These are phyloP conservation scores for Zymoseptoria crescenta DNA, from an alignment of 2,329 filamentous ascomycete species.

Conservation along the genomic window DNA sequence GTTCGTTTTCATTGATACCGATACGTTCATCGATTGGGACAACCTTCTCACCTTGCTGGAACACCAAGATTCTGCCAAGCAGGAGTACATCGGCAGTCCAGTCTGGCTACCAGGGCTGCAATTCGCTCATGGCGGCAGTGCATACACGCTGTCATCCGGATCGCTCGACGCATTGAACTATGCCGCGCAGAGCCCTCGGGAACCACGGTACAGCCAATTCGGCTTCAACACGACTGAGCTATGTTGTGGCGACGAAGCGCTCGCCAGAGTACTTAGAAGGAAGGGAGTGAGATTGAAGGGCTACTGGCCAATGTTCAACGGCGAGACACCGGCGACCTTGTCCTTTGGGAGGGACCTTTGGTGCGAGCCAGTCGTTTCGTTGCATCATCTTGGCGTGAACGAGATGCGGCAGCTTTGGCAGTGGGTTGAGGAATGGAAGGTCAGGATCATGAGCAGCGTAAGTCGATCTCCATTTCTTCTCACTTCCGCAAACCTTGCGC, in stretches of 20 bases:
- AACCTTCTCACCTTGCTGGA: constrained; percentile 38
- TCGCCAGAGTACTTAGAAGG: constrained; percentile 18
- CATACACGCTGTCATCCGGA: constrained; percentile 38
- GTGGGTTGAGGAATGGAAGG: constrained; percentile 35
- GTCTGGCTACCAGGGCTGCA: constrained; percentile 28
- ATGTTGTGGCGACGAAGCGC: constrained; percentile 21
- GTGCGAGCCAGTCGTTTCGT: constrained; percentile 42
- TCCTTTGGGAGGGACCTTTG: constrained; percentile 39
- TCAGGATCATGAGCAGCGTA: constrained; percentile 3
- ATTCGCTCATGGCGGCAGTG: constrained; percentile 44
- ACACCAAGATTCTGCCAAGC: constrained; percentile 35
- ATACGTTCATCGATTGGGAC: constrained; percentile 39
- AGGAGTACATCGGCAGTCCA: constrained; percentile 42
- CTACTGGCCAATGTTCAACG: constrained; percentile 22
- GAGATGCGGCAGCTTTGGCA: constrained; percentile 45
- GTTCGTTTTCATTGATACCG: constrained; percentile 46
- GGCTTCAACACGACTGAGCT: constrained; percentile 27
- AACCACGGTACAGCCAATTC: constrained; percentile 19
- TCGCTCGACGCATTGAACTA: constrained; percentile 34
- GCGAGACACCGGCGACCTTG: constrained; percentile 31
- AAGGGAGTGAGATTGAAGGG: constrained; percentile 13
- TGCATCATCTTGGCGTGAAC: constrained; percentile 40
- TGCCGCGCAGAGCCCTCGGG: constrained; percentile 26
- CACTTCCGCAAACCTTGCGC: too few relatives aligned
- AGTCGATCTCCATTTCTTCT: too few relatives aligned